Evolutionary conservation across 345 rosid genomes (phyloP).

Genomic region (Clarkia xantiana): DNA sequence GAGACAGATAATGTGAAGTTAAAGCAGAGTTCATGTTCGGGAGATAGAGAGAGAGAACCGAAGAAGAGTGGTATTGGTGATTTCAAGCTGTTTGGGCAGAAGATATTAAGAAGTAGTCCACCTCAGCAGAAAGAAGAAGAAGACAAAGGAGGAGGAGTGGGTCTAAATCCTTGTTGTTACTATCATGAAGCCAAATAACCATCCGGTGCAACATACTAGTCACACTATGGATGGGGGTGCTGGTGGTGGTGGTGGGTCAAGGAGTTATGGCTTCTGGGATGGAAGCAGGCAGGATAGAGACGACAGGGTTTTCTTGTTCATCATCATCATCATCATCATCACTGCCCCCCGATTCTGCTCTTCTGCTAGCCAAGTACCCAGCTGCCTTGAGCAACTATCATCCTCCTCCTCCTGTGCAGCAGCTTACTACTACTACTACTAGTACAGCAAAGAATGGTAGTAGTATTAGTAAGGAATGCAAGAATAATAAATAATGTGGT

Average conservation of each 20-base stretch:
- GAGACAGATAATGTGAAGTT: slow-evolving; percentile 17
- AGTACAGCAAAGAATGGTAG: no score
- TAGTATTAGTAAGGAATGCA: no score
- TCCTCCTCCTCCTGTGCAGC: slow-evolving; percentile 14
- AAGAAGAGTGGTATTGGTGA: slow-evolving; percentile 48
- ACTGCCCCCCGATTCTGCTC: slow-evolving; percentile 62
- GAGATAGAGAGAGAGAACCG: slow-evolving; percentile 30
- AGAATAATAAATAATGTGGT: slow-evolving; percentile 7
- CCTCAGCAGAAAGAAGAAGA: slow-evolving; percentile 24
- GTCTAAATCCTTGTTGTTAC: no score
- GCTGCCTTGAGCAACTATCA: slow-evolving; percentile 44
- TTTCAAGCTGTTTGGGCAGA: slow-evolving; percentile 70
- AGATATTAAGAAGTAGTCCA: slow-evolving; percentile 36
- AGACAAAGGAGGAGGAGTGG: slow-evolving; percentile 20
- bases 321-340: no score
- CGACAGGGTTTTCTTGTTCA: slow-evolving; percentile 31
- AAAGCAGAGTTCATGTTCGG: slow-evolving; percentile 20
- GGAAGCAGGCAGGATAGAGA: slow-evolving; percentile 59
- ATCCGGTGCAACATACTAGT: no score
- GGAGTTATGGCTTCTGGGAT: slow-evolving; percentile 76
- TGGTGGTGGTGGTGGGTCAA: slow-evolving; percentile 47
- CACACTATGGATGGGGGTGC: no score
- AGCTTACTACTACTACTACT: no score
- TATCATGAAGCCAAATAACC: no score
- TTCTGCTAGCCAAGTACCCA: slow-evolving; percentile 58